Evolutionary conservation across 2,329 filamentous ascomycete genomes (phyloP), one percentile per base, ranked within the genome.

Genomic region (Fusarium circinatum): DNA sequence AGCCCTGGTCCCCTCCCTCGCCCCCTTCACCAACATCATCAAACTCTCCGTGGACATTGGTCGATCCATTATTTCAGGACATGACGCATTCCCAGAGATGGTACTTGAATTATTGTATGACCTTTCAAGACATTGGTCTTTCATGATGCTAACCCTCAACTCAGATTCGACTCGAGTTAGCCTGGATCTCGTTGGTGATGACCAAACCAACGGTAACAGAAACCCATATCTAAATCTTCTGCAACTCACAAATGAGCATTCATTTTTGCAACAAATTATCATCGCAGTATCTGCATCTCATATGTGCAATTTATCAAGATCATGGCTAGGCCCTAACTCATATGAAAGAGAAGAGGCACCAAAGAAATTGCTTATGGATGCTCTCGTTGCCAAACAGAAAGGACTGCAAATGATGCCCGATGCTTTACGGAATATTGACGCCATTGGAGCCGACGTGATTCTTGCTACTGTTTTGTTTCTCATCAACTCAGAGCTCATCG

Each of bases 31-130:
- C 67, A 49, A 70, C 66, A 10, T 70, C 66, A 38, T 57, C 67
- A n/a, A 58, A 45, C 20, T 65, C 75, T 39, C 80, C 84, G 11
- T 82, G 82, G 78, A 75, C 78, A 18, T 77, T 87, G 39, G 79
- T 83, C 38, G 84, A 85, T 67, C 84, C 83, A 36, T 61, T 84
- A 11, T 84, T 80, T 51, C 82, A 92, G 87, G 82, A 89, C 82
- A 69, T 90, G 84, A n/a, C 86, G 85, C 24, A 83, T 86, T n/a
- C 80, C 30, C 78, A 83, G 67, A 79, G 83, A 26, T 79, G 81
- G 67, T 84, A 84, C 62, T 76, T 84, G 20, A 80, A 80, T 22
- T 84, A 84, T 56, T 84, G 83, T 84, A 79, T 57, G 26, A 39
- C 18, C 49, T 28, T 38, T 39, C 20, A 18, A 48, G 26, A 61